Evolutionary conservation across 1,139 yeast genomes (phyloP), one percentile per base, ranked within the genome.

Genomic region (Barnettozyma hawaiiensis): DNA sequence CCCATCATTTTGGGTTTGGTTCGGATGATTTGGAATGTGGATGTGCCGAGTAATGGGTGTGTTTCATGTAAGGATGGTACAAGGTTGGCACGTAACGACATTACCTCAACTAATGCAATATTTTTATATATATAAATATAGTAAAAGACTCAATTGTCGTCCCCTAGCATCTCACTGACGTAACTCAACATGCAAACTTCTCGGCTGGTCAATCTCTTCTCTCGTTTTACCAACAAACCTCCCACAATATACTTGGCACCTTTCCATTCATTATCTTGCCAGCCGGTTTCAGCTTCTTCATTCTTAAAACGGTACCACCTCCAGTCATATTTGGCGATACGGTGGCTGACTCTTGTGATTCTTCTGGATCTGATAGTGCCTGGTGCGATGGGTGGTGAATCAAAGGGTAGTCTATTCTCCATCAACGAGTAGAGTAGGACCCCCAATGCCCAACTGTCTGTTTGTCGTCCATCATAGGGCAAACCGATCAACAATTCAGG

Each of bases 241-340:
- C 70, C 70, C 6, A 81, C 87, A 18, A 81, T 63, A 15, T 58
- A 62, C 54, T 74, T 80, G 0, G 81, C 80, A 4, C 61, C 66
- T 0, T 49, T 53, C 70, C 75, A 70, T 19, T 63, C 67, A 6
- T 62, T 60, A 5, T 47, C 42, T 4, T 16, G 14, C 54, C 55
- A 52, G 1, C 31, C 10, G 2, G 24, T 23, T 3, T 42, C 49
- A 35, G 44, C 41, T 29, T 52, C 50, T 7, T 55, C 63, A n/a
- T 64, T 63, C 31, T 60, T 60, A 47, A 73, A 61, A 19, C 62
- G 60, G 46, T 63, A 71, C 97, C 97, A 92, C 34, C 75, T 75
- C 98, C 98, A 92, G 50, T 85, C 95, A 34, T 86, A 81, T 62
- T 92, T 77, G 7, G 97, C 97, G 33, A 92, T 92, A 45, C 97